Base-by-base conservation (phyloP, 169 alveolate genomes). In the Eimeria falciformis region DNA sequence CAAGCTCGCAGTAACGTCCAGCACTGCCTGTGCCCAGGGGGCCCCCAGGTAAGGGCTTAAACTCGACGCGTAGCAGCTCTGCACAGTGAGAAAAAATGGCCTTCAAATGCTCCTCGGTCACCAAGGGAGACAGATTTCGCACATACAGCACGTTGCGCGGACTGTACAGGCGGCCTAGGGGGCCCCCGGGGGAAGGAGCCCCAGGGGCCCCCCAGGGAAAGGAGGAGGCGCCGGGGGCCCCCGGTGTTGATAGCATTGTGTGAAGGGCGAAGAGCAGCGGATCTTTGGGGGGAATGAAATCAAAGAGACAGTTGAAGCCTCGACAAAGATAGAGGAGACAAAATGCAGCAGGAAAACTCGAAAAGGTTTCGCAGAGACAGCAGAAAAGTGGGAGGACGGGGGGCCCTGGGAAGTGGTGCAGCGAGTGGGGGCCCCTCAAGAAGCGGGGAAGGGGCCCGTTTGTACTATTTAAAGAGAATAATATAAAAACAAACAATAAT, bases 1-100 rank as follows among this genome's bases (percentile, higher is more conserved):
- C 88, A 2, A 79, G 53, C 4, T 43, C 88, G 88, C 88, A 79
- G 33, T 79, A 79, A n/a, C 88, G 88, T 23, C 58, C 69, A 18
- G 68, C 29, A 21, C 65, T 3, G n/a, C 25, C 25, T 1, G 65
- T 1, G 9, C 65, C 65, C 17, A 21, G n/a, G 75, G 75, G 0
- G 21, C 40, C 75, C 75, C 75, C 75, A 11, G 75, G 75, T 14
- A 62, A 40, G 1, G 88, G 73, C 40, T 79, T 79, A 37, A 79
- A 79, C 68, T 40, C 88, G 29, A 79, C 46, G 37, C 37, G 56
- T 9, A 79, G 73, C 11, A 79, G 29, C 43, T 79, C 88, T 1
- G 69, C 69, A 37, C 88, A 79, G 53, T 53, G 88, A 27, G 88
- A 50, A 37, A 79, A 79, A 50, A 79, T 79, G 53, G 56, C 69